Conservation (phyloP, 2,329 filamentous ascomycete species). For the Ophiostoma populinum region DNA sequence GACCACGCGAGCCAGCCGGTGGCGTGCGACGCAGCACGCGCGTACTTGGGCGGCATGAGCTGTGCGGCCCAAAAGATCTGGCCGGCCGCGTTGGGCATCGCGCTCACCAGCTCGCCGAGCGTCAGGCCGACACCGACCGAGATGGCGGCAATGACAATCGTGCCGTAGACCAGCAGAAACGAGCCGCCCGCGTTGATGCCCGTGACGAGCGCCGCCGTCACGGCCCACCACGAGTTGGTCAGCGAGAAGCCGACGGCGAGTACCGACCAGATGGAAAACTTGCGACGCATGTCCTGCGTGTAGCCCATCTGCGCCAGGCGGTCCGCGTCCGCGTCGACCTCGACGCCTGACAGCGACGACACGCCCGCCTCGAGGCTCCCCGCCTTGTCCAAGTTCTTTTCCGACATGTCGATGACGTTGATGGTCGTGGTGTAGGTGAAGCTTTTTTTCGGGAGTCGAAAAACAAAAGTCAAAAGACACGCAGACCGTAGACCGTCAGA, state of each 20-base stretch:
- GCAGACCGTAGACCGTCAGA: no score
- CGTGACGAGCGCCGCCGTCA: constrained; percentile 15
- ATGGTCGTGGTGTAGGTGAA: no score
- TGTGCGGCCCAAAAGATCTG: constrained; percentile 43
- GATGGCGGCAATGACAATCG: constrained; percentile 27
- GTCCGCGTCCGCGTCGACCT: background rate
- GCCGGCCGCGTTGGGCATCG: constrained; percentile 33
- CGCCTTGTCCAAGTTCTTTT: no score
- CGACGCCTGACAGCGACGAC: background rate
- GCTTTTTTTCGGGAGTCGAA: no score
- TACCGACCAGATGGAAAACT: constrained; percentile 7
- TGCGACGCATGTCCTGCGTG: constrained; percentile 7
- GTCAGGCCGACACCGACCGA: constrained; percentile 23
- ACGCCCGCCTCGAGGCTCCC: no score
- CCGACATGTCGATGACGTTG: no score
- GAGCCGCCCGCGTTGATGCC: constrained; percentile 30
- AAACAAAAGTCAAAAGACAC: no score
- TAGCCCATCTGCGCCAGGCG: constrained; percentile 8
- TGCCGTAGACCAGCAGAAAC: constrained; percentile 34
- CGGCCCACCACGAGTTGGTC: constrained; percentile 8
- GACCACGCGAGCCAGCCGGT: constrained; percentile 33
- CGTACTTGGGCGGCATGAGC: constrained; percentile 26
- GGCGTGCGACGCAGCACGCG: constrained; percentile 36
- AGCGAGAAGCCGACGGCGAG: constrained; percentile 8
- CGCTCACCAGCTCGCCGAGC: constrained; percentile 24